Evolutionary conservation across 176 grass and related monocot genomes (phyloP).

Genomic region (Triticum urartu): DNA sequence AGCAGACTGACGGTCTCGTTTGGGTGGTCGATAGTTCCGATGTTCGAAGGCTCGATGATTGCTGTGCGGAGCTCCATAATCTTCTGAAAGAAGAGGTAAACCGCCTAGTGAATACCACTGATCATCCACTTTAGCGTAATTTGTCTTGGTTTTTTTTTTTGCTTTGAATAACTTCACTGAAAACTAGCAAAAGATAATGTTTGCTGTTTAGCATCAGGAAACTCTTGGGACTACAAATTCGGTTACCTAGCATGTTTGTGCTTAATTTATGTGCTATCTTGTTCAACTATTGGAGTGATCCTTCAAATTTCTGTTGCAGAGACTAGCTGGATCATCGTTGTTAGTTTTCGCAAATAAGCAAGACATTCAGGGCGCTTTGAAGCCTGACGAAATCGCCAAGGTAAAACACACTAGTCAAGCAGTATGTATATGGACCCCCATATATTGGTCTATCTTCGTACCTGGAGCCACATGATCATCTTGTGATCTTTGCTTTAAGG

Average conservation of each 20-base stretch:
- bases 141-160: not conserved
- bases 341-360: slow-evolving; percentile 73
- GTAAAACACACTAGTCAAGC: not conserved
- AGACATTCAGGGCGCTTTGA: slow-evolving; percentile 59
- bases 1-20: slow-evolving; percentile 66
- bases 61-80: slow-evolving; percentile 57
- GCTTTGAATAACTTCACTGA: not conserved
- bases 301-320: slow-evolving; percentile 26
- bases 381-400: slow-evolving; percentile 5
- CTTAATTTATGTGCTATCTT: not conserved
- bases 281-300: not conserved
- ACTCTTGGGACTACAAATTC: not conserved
- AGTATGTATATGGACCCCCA: not conserved
- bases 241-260: not conserved
- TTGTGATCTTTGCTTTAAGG: not conserved
- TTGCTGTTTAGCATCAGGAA: not conserved
- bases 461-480: not conserved
- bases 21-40: slow-evolving; percentile 33
- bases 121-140: not conserved
- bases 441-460: not conserved
- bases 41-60: slow-evolving; percentile 47
- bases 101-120: not conserved
- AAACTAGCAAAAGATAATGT: not conserved
- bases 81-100: slow-evolving; percentile 71
- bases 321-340: slow-evolving; percentile 58